These are phyloP conservation scores for Hygrocybe coccinea DNA, from an alignment of 768 basidiomycete genomes.

Conservation along the genomic window DNA sequence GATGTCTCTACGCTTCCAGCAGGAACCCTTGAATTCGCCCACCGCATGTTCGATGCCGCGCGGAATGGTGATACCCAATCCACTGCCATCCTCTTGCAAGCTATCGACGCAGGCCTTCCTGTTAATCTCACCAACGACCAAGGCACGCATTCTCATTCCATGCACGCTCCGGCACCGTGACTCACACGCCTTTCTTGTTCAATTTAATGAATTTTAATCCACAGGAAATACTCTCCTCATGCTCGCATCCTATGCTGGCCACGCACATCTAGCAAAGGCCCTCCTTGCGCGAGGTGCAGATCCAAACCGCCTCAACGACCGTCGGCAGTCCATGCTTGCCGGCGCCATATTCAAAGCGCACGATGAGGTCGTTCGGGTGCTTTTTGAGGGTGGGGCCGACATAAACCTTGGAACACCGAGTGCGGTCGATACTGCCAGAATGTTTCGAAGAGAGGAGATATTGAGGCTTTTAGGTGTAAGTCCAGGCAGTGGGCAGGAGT, in stretches of 20 bases:
- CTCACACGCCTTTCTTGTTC: no score
- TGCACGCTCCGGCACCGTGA: no score
- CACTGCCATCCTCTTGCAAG: conserved; percentile 46
- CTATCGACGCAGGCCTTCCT: conserved; percentile 66
- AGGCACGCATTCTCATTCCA: conserved; percentile 42
- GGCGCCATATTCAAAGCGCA: conserved; percentile 76
- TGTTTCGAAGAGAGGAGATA: conserved; percentile 59
- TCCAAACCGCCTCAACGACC: conserved; percentile 65
- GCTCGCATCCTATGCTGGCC: conserved; percentile 72
- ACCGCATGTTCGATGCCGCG: conserved; percentile 72
- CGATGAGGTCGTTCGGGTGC: conserved; percentile 54
- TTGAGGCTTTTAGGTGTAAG: conserved; percentile 50
- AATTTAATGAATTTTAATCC: no score
- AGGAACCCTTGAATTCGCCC: conserved; percentile 53
- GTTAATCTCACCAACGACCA: conserved; percentile 68
- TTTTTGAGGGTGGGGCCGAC: conserved; percentile 57
- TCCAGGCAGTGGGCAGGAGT: no score
- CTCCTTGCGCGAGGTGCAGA: conserved; percentile 58
- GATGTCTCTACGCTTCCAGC: conserved; percentile 25
- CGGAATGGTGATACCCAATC: conserved; percentile 44
- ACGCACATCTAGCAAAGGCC: conserved; percentile 46
- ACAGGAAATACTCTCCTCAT: conserved; percentile 75
- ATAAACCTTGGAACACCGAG: conserved; percentile 62
- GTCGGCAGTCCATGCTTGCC: conserved; percentile 66
- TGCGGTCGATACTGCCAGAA: conserved; percentile 62